These are phyloP conservation scores for Xylaria curta DNA, from an alignment of 495 filamentous ascomycete species.

Conservation along the genomic window DNA sequence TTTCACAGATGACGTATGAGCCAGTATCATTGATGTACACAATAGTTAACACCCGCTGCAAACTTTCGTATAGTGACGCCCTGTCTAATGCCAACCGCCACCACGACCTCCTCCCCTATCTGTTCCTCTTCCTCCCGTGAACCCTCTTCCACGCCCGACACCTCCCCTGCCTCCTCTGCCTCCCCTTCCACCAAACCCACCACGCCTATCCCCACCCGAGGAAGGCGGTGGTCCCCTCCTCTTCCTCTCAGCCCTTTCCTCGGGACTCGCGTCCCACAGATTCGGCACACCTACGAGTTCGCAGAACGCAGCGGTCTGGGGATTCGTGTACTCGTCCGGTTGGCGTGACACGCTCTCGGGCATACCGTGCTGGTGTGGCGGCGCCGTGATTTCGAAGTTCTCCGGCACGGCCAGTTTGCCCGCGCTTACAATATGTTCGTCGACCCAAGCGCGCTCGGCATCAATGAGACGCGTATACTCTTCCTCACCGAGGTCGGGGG, in stretches of 20 bases:
- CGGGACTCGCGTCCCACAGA: constrained; percentile 72
- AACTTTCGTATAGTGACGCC: neutral
- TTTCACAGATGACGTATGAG: neutral
- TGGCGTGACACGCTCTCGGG: constrained; percentile 46
- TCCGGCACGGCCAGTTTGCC: constrained; percentile 70
- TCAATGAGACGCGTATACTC: constrained; percentile 69
- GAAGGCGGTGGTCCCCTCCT: constrained; percentile 44
- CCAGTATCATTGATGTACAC: neutral
- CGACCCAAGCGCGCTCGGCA: constrained; percentile 73
- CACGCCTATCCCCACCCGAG: constrained; percentile 35
- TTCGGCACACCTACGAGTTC: constrained; percentile 77
- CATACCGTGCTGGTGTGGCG: constrained; percentile 61
- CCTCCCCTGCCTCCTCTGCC: constrained; percentile 44
- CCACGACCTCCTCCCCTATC: constrained; percentile 32
- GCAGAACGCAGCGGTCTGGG: constrained; percentile 82
- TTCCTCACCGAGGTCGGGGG: constrained; percentile 66
- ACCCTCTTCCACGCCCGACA: constrained; percentile 46
- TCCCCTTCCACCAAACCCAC: constrained; percentile 37
- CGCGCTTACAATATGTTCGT: constrained; percentile 67
- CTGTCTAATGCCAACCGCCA: neutral
- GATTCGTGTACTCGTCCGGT: constrained; percentile 80
- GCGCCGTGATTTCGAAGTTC: constrained; percentile 80
- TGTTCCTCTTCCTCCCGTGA: constrained; percentile 38
- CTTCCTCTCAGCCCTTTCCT: constrained; percentile 66
- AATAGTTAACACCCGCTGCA: neutral